Evolutionary conservation across 352 stramenopile genomes (phyloP).

Genomic region (Chrysophaeum taylorii): DNA sequence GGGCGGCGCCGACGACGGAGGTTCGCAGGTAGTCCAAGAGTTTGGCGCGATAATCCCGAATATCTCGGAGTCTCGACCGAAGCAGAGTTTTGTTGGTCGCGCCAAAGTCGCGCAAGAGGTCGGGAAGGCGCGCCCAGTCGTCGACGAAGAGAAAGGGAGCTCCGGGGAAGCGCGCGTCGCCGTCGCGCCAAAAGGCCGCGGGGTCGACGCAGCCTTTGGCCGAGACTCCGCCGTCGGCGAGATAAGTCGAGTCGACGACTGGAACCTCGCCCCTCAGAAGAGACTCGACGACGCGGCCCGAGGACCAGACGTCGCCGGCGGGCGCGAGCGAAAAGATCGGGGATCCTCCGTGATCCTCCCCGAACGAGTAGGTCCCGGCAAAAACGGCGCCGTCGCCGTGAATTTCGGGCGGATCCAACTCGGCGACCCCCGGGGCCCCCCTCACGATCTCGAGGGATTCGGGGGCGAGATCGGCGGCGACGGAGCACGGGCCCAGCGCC

Average conservation of each 20-base stretch:
- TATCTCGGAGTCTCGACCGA: background rate
- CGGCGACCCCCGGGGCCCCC: too few species aligned
- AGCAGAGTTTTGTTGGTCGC: background rate
- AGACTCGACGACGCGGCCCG: background rate
- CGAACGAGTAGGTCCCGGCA: too few species aligned
- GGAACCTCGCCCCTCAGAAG: background rate
- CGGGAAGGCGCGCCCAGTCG: background rate
- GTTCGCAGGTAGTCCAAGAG: background rate
- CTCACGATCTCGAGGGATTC: too few species aligned
- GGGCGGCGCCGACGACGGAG: background rate
- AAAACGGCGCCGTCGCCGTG: too few species aligned
- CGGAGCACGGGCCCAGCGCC: too few species aligned
- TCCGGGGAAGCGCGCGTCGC: background rate
- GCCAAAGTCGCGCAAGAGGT: background rate
- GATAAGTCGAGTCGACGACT: background rate
- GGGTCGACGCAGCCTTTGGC: constrained; percentile 3
- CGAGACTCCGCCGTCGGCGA: background rate
- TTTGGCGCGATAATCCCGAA: background rate
- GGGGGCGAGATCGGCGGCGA: too few species aligned
- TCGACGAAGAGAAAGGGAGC: constrained; percentile 10
- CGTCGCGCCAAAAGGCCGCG: background rate
- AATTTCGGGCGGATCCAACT: too few species aligned
- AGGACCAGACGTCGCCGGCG: constrained; percentile 1
- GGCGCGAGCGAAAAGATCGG: background rate
- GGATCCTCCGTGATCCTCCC: too few species aligned